phyloP scores from a whole-genome alignment of 768 basidiomycete species.

The Tephrocybe sp. region DNA sequence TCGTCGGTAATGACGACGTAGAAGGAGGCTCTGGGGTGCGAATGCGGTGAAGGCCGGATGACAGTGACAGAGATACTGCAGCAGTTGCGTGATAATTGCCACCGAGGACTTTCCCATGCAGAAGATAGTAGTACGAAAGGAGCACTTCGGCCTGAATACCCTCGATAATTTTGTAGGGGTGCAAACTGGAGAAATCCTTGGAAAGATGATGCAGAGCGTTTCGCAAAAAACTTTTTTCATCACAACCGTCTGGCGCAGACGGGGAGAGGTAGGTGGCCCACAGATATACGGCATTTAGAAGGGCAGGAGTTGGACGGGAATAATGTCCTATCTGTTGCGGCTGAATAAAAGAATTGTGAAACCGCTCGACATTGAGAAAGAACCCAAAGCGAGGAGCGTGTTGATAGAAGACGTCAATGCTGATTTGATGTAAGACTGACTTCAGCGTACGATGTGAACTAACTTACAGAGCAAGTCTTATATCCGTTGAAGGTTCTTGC shows the following conservation, averaged over 20 bases:
- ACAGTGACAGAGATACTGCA: constrained; percentile 39
- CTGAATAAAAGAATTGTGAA: constrained; percentile 35
- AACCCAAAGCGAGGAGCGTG: constrained; percentile 48
- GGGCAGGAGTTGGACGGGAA: constrained; percentile 33
- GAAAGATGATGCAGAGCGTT: constrained; percentile 39
- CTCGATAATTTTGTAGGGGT: constrained; percentile 39
- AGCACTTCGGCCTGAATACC: constrained; percentile 53
- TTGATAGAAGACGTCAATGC: constrained; percentile 35
- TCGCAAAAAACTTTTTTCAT: constrained; percentile 37
- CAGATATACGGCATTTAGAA: constrained; percentile 38
- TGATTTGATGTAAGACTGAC: constrained; percentile 16
- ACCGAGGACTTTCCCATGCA: constrained; percentile 40
- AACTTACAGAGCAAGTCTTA: constrained; percentile 16
- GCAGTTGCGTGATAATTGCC: constrained; percentile 53
- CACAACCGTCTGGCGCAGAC: constrained; percentile 12
- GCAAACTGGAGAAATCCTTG: constrained; percentile 36
- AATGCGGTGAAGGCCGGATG: constrained; percentile 37
- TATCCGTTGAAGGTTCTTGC: constrained; percentile 14
- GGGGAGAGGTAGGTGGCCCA: constrained; percentile 34
- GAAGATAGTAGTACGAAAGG: constrained; percentile 52
- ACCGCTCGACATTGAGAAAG: constrained; percentile 48
- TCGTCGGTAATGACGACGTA: not conserved
- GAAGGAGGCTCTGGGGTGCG: constrained; percentile 11
- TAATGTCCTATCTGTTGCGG: constrained; percentile 28
- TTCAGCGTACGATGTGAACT: not conserved